Evolutionary conservation across 192 early-diverging fungal species (phyloP).

Genomic region (Dispira simplex): DNA sequence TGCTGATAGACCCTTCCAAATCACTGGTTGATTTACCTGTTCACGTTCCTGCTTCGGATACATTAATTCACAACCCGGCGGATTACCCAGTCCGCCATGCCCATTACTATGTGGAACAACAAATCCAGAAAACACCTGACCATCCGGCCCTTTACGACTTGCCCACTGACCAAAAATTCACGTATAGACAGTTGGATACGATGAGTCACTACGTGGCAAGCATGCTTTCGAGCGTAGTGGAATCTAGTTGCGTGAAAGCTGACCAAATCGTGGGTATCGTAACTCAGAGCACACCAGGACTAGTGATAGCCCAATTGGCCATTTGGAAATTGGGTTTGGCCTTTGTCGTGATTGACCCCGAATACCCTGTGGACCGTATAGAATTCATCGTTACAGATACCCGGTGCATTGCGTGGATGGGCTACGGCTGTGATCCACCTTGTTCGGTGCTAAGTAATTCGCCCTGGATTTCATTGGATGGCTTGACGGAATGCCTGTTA

Average conservation of each 20-base stretch:
- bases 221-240: neutral
- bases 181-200: neutral
- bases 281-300: neutral
- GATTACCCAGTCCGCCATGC: neutral
- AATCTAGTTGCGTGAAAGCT: neutral
- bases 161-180: neutral
- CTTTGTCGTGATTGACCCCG: neutral
- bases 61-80: neutral
- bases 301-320: neutral
- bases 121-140: neutral
- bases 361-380: neutral
- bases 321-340: neutral
- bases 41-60: neutral
- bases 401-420: neutral
- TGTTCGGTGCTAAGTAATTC: too few species aligned
- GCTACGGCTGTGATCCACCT: too few species aligned
- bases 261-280: neutral
- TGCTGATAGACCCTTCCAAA: neutral
- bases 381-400: neutral
- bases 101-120: neutral
- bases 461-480: too few species aligned
- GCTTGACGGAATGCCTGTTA: too few species aligned
- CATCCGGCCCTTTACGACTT: neutral
- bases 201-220: neutral
- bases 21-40: neutral